Evolutionary conservation across 106 monocot genomes (phyloP).

Genomic region (Dactylorhiza incarnata): DNA sequence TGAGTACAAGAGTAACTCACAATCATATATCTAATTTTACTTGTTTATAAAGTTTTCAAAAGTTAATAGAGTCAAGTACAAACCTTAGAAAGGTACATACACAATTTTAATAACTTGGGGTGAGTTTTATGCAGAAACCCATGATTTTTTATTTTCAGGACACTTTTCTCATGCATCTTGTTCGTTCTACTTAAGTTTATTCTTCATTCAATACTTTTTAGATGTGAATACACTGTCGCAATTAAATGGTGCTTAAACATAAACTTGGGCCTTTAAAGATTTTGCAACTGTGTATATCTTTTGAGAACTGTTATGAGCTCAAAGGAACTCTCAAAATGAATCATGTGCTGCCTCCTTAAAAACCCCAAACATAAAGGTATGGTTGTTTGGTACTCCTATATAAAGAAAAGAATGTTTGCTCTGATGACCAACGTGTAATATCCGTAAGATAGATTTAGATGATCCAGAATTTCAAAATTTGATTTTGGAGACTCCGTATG

Average conservation of each 20-base stretch:
- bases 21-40: too few relatives aligned
- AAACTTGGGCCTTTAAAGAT: neutral
- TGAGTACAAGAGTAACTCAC: too few relatives aligned
- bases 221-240: neutral
- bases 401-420: too few relatives aligned
- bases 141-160: neutral
- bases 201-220: neutral
- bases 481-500: too few relatives aligned
- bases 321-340: neutral
- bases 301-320: neutral
- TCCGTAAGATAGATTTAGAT: too few relatives aligned
- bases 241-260: neutral
- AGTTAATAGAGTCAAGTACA: too few relatives aligned
- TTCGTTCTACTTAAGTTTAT: neutral
- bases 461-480: too few relatives aligned
- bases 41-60: too few relatives aligned
- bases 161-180: neutral
- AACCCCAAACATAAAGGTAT: neutral
- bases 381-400: neutral
- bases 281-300: neutral
- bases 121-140: too few relatives aligned
- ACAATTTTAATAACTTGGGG: too few relatives aligned
- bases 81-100: too few relatives aligned
- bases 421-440: too few relatives aligned
- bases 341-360: neutral